Evolutionary conservation across 345 rosid species (phyloP), one percentile per base, ranked within the genome.

Genomic region (Chamaenerion angustifolium): DNA sequence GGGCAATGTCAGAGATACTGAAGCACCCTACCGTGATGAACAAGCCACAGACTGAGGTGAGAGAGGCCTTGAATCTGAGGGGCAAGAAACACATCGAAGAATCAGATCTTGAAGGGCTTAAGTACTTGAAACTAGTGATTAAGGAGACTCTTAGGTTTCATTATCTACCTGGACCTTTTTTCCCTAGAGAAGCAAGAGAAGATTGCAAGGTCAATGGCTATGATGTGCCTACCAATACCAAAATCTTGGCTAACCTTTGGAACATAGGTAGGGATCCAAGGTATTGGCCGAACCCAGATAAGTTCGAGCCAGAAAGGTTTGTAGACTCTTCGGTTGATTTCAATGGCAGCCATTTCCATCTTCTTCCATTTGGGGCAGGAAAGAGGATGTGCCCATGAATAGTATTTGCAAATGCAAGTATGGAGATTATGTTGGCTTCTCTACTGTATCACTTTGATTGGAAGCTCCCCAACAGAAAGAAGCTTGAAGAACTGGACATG

Each of bases 1-100:
- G 77, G 74, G 66, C 66, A 13, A 59, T 72, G 64, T 51, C 71
- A 0, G 68, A 65, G 45, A 12, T 72, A 35, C 15, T 55, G 7
- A 66, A 43, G 25, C 50, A 63, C 13, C 67, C 64, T 12, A 46
- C 47, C 23, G 31, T 41, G 19, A 50, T 69, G 64, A 10, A 51
- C 46, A 69, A 66, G 51, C 69, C 51, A 10, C 71, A 63, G 16
- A 59, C 46, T 0, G 25, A 66, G 56, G 55, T 52, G 17, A 25
- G 54, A 53, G 48, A 58, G 40, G 45, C 40, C 13, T 11, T 19
- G 54, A 16, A 49, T 10, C 13, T 19, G 56, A 23, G 45, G 12
- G 46, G 58, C 6, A 55, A 1, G 23, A 41, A 14, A 5, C 9
- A 31, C 41, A 11, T 16, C 16, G 56, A 21, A n/a, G 71, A 59